Evolutionary conservation across 2,329 filamentous ascomycete genomes (phyloP).

Genomic region (Fonsecaea monophora): DNA sequence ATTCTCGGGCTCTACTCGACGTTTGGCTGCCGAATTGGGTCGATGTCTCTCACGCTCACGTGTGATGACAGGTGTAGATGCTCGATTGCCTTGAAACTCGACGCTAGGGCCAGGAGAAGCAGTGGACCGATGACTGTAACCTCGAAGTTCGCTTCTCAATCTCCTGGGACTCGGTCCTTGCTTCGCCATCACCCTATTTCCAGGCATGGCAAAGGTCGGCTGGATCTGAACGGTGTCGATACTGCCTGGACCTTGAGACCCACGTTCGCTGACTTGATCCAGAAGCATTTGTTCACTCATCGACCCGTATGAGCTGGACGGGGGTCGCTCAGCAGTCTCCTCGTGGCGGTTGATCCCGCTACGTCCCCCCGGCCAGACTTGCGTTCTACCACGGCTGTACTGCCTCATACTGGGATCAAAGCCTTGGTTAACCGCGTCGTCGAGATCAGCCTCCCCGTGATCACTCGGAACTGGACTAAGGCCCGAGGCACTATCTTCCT

Average conservation of each 20-base stretch:
- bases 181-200: neutral
- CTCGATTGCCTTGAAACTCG: neutral
- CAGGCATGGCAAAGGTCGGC: neutral
- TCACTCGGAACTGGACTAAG: neutral
- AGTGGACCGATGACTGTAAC: neutral
- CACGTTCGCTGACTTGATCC: constrained; percentile 23
- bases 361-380: neutral
- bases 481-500: neutral
- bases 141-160: constrained; percentile 27
- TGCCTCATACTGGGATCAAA: neutral
- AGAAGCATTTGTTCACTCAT: constrained; percentile 32
- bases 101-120: constrained; percentile 2
- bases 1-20: constrained; percentile 21
- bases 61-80: constrained; percentile 18
- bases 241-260: constrained; percentile 8
- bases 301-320: constrained; percentile 29
- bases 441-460: neutral
- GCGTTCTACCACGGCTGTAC: neutral
- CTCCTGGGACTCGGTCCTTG: constrained; percentile 15
- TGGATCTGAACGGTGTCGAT: neutral
- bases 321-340: neutral
- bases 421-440: neutral
- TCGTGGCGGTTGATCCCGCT: neutral
- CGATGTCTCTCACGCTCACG: constrained; percentile 33
- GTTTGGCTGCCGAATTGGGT: constrained; percentile 36